Evolutionary conservation across 768 basidiomycete genomes (phyloP), one percentile per base, ranked within the genome.

Genomic region (Kwoniella newhampshirensis): DNA sequence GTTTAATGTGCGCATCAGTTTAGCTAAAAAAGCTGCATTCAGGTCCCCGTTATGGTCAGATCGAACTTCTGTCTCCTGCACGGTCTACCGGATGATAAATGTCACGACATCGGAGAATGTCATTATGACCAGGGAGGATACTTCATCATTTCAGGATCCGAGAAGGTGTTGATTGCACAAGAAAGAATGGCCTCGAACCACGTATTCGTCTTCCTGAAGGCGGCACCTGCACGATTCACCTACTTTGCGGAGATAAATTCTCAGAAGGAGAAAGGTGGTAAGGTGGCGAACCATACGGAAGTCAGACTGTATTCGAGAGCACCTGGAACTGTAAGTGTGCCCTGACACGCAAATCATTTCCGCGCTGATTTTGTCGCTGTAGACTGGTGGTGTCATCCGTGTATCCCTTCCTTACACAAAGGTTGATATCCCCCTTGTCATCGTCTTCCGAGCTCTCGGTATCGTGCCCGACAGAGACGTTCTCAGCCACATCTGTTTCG

Each of bases 151-250:
- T 98, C 97, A 67, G 96, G 96, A 12, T 98, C 96, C 2, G 96
- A 99, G 76, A 99, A 99, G 77, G 96, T 99, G n/a, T 81, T 99
- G 60, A 99, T 99, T 76, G 96, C 96, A 1, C 96, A 99, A 77
- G 96, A 99, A 76, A 86, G 96, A 50, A 98, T 98, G 93, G 94
- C 96, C 9, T 93, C 91, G 21, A 99, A 99, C 79, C 93, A 96
- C 71, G 96, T 99, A 64, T 99, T 98, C 77, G 92, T 97, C 50
- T 99, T 99, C 71, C 91, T 93, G 49, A 99, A 98, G 78, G 90
- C 94, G 3, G 93, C 91, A 17, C 92, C 93, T 1, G 89, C 96
- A 67, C 91, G 86, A 63, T 96, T 94, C 78, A 70, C 63, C 13
- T 73, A 68, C 40, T 83, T 97, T 40, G 91, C 96, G 35, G 93